Percentiles rank a stretch among this genome's conserved stretches.
Evolutionary conservation across 2,329 filamentous ascomycete genomes (phyloP).

Genomic region (Claviceps sorghi): DNA sequence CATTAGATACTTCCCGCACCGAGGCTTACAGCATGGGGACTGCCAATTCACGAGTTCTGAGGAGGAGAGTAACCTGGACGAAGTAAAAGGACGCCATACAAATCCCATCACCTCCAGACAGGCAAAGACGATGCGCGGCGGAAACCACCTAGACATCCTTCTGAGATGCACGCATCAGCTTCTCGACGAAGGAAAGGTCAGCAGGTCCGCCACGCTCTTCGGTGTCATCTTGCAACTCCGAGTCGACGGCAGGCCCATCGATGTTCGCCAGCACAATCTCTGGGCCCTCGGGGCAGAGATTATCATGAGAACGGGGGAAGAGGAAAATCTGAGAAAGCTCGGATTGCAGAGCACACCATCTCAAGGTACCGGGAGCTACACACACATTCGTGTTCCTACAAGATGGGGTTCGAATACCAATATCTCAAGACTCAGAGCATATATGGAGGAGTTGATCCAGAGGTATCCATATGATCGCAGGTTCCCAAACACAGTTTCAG

Average conservation of each 20-base stretch:
- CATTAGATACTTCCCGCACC: constrained; percentile 37
- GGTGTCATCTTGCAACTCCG: constrained; percentile 51
- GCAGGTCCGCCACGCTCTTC: constrained; percentile 60
- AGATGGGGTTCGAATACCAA: constrained; percentile 32
- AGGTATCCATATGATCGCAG: constrained; percentile 57
- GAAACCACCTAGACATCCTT: constrained; percentile 48
- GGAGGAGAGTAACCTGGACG: constrained; percentile 34
- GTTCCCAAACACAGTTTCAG: constrained; percentile 43
- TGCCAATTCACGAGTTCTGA: neutral
- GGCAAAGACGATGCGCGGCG: constrained; percentile 9
- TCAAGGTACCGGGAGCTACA: neutral
- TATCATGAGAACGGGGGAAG: constrained; percentile 47
- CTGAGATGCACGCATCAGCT: constrained; percentile 58
- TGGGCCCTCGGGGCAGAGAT: constrained; percentile 84
- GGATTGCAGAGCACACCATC: neutral
- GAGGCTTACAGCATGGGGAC: constrained; percentile 12
- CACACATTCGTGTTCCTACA: constrained; percentile 3
- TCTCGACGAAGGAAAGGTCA: constrained; percentile 54
- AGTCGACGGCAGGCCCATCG: constrained; percentile 31
- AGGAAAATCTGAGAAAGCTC: constrained; percentile 6
- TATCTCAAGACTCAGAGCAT: constrained; percentile 33
- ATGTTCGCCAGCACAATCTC: constrained; percentile 52
- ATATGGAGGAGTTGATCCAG: constrained; percentile 66
- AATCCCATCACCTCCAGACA: constrained; percentile 1
- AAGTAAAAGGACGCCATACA: neutral